phyloP scores from a whole-genome alignment of 2,329 filamentous ascomycete species.

The Ascocoryne sarcoides region DNA sequence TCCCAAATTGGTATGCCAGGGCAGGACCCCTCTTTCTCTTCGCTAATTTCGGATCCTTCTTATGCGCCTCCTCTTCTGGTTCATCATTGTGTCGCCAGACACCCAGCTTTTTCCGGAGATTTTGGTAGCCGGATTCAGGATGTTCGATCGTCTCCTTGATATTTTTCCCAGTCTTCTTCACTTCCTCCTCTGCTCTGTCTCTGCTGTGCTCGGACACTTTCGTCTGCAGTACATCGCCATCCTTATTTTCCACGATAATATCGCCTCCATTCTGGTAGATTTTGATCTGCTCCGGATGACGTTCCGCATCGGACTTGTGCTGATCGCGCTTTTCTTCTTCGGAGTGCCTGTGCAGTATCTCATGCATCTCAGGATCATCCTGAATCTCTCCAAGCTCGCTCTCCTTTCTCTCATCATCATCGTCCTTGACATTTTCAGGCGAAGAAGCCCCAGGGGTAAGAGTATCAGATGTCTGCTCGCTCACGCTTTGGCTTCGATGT shows the following conservation, averaged over 20 bases:
- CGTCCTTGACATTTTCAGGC: conserved; percentile 18
- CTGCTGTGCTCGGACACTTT: conserved; percentile 36
- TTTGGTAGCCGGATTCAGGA: conserved; percentile 22
- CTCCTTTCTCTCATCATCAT: conserved; percentile 28
- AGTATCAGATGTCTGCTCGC: conserved; percentile 24
- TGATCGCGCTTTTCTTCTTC: conserved; percentile 28
- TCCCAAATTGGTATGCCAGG: conserved; percentile 78
- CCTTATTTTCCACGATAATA: conserved; percentile 73
- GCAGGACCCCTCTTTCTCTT: conserved; percentile 59
- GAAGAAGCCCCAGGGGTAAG: conserved; percentile 25
- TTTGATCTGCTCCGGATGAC: conserved; percentile 40
- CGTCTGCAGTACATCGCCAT: conserved; percentile 76
- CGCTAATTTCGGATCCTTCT: conserved; percentile 29
- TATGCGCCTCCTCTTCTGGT: conserved; percentile 30
- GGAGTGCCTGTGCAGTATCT: conserved; percentile 25
- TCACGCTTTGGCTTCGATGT: conserved; percentile 24
- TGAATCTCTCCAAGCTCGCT: conserved; percentile 26
- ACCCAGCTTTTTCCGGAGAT: conserved; percentile 25
- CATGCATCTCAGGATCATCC: conserved; percentile 29
- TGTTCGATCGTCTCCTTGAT: conserved; percentile 29
- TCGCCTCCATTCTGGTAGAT: conserved; percentile 75
- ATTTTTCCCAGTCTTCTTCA: conserved; percentile 32
- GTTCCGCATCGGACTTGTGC: conserved; percentile 24
- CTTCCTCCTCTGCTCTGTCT: conserved; percentile 36
- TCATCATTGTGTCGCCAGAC: conserved; percentile 31